Evolutionary conservation across 176 grass and related monocot genomes (phyloP), one percentile per base, ranked within the genome.

Genomic region (Tillandsia leiboldiana): DNA sequence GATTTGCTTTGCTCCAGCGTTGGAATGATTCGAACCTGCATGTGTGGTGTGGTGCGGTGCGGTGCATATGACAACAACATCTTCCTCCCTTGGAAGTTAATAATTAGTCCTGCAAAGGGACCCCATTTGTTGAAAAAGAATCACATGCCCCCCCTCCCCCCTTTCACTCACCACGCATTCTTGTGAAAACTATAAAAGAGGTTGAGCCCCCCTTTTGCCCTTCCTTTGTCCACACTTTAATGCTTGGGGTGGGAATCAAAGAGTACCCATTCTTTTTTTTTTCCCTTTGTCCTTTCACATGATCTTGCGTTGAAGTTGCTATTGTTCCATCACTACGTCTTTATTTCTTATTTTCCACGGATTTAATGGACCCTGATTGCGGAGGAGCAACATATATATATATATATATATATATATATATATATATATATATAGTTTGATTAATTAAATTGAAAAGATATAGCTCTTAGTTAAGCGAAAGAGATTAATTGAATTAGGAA

Each of bases 161-260:
- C 7, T 42, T 42, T 42, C 33, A 42, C 33, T 42, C 33, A 42
- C 33, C 23, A 63, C 58, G 18, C 58, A 63, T 63, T 63, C 20
- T 26, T 63, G 58, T 24, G 58, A 63, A 63, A 26, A 22, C 11
- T 22, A 22, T 11, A 63, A 63, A 63, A 24, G 24, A 63, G 33
- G 7, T 42, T 42, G 4, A 26, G 9, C 20, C 58, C 18, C 24
- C 18, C 58, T 3, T 23, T 63, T 26, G 58, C 58, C 58, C 24
- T 63, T 26, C 8, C 58, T 63, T 63, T 63, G 58, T 63, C 58
- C 58, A 3, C 58, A 63, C 58, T 63, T 63, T 63, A 63, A 63
- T 63, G 58, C 2, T 26, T 2, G 5, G 58, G 58, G 58, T 63
- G 58, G 20, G 58, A 63, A 63, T 63, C 58, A 22, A 9, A 26